Base-by-base conservation (phyloP, 2,329 filamentous ascomycete species). In the Colletotrichum viniferum region DNA sequence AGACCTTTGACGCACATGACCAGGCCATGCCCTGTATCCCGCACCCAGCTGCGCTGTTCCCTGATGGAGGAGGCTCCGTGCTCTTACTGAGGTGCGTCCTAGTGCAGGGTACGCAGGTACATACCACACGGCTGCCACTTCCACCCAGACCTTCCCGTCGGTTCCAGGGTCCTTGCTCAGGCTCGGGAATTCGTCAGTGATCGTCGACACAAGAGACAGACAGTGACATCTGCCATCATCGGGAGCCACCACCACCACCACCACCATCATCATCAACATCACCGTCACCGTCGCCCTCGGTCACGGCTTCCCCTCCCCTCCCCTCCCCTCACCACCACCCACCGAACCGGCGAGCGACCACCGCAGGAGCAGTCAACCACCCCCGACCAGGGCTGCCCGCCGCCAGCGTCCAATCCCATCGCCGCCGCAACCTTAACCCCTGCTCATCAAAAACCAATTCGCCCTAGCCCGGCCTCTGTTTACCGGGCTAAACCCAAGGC, bases 131-230 rank as follows among this genome's bases (percentile, higher is more conserved):
- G 14, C 24, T 32, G 26, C 55, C 66, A 69, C 16, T 52, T 52
- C 28, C 34, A 18, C 21, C 36, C 56, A 64, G 48, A 26, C 55
- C 38, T 56, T 28, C 24, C 55, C 55, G 32, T 36, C 55, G 68
- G 61, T 74, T 61, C 24, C 72, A 68, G 62, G 55, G 56, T 60
- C 30, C 43, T 38, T 34, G 24, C 55, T 28, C 18, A 4, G 28
- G 48, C 55, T 36, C 26, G 32, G 56, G 16, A 26, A 21, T 66
- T 74, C 61, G 69, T 61, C 68, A 73, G 43, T 58, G 34, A 62
- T 66, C 72, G 38, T 38, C 71, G 67, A 69, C 71, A 30, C 65
- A 55, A 78, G 78, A 55, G 73, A 76, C 58, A 78, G 30, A n/a
- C 38, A 43, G 18, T n/a, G n/a, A n/a, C n/a, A n/a, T 75, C 55